Base-by-base conservation (phyloP, 2,329 filamentous ascomycete genomes). In the Aspergillus persii region DNA sequence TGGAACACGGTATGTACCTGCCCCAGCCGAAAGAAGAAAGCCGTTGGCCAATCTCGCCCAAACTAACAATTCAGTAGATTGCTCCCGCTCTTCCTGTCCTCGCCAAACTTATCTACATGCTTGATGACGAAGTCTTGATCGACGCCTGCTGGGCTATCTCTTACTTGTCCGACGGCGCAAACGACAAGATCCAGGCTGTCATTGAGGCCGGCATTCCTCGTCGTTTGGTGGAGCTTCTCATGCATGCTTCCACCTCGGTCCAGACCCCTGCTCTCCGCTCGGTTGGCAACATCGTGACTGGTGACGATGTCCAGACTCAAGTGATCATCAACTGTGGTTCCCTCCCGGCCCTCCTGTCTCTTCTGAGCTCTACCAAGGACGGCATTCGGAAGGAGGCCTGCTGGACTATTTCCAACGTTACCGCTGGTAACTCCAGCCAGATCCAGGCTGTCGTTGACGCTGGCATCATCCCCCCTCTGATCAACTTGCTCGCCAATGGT, bases 121-220 rank as follows among this genome's bases (percentile, higher is more conserved):
- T 99, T 58, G 95, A 99, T 74, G 95, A 99, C 68, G 95, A 99
- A 77, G 95, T 99, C 60, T 83, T 99, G 61, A 99, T 99, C 71
- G 95, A 99, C 78, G 95, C 95, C 60, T 99, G 95, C 87, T 99
- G 95, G 95, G 95, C 95, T 63, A 98, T 99, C 72, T 98, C 94
- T 0, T 99, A 99, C 75, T 87, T 99, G 23, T 98, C 95, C 3
- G 95, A 99, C 77, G 95, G 95, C 48, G 91, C 93, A 70, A 99
- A 99, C 77, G 95, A 99, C 74, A 99, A 99, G 84, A 99, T 99
- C 65, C 95, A 99, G 80, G 94, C 95, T 50, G 95, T 99, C 57
- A 98, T 99, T 70, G 95, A 99, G 81, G 95, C 94, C 49, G 94
- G 95, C 67, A 99, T 99, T 64, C 95, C 95, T 63, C 93, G 95